Evolutionary conservation across 139 green algal genomes (phyloP).

Genomic region (Coelastrella sp.): DNA sequence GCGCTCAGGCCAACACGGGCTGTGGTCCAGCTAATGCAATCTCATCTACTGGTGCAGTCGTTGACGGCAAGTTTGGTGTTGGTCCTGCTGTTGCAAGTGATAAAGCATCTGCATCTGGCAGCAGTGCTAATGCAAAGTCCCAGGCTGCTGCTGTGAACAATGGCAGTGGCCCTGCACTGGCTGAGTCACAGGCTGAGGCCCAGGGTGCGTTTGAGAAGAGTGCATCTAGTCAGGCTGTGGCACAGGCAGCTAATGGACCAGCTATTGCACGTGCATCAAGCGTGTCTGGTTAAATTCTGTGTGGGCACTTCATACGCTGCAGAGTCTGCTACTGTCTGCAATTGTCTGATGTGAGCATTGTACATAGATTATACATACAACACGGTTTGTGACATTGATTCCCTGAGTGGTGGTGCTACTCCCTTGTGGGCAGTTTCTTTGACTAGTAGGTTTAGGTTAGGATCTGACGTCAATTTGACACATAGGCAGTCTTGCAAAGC

Average conservation of each 20-base stretch:
- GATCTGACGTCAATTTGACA: too few relatives aligned
- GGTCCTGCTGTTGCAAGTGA: slow-evolving; percentile 2
- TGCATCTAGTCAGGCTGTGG: slow-evolving; percentile 18
- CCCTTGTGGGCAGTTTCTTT: too few relatives aligned
- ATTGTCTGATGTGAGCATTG: too few relatives aligned
- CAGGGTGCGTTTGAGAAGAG: background rate
- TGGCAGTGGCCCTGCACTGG: background rate
- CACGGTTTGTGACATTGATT: too few relatives aligned
- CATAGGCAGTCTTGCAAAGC: too few relatives aligned
- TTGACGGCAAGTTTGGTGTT: background rate
- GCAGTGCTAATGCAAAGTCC: slow-evolving; percentile 14
- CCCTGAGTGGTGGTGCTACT: too few relatives aligned
- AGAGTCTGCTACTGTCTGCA: too few relatives aligned
- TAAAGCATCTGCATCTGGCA: background rate
- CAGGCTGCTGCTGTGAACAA: slow-evolving; percentile 6
- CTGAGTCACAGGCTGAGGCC: slow-evolving; percentile 8
- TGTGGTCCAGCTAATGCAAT: background rate
- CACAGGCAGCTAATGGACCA: slow-evolving; percentile 8
- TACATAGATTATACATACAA: too few relatives aligned
- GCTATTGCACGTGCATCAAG: slow-evolving; percentile 1
- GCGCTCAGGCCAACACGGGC: background rate
- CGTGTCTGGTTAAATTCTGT: background rate
- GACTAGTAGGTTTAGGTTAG: too few relatives aligned
- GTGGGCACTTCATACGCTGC: background rate
- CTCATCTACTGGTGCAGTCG: slow-evolving; percentile 9